Evolutionary conservation across 148 eudicot genomes (phyloP).

Genomic region (Simmondsia chinensis): DNA sequence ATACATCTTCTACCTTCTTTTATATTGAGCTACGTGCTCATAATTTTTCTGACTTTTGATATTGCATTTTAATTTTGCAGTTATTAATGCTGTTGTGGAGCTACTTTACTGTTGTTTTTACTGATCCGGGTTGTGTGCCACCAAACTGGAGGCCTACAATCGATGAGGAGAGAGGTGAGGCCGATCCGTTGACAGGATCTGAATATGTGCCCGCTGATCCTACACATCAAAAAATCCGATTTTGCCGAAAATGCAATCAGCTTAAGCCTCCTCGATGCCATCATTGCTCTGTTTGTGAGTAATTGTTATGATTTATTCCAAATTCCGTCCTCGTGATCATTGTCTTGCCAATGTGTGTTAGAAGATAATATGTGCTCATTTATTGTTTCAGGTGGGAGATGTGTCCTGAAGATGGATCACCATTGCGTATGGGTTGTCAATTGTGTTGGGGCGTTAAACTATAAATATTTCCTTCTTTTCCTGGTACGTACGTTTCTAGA

Average conservation of each 20-base stretch:
- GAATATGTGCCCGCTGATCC: conserved; percentile 42
- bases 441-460: conserved; percentile 95
- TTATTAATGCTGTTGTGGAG: conserved; percentile 94
- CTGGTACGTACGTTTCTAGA: conserved; percentile 40
- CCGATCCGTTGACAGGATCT: conserved; percentile 50
- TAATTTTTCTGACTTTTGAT: too few species aligned
- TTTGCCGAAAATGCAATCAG: conserved; percentile 92
- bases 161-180: conserved; percentile 89
- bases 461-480: conserved; percentile 97
- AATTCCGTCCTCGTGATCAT: too few species aligned
- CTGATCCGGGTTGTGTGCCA: conserved; percentile 97
- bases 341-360: too few species aligned
- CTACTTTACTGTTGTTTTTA: conserved; percentile 80
- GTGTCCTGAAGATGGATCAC: conserved; percentile 97
- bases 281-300: conserved; percentile 99
- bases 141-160: conserved; percentile 72
- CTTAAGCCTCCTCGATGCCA: conserved; percentile 96
- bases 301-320: conserved; percentile 3
- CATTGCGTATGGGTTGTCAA: conserved; percentile 99
- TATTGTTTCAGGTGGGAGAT: conserved; percentile 68
- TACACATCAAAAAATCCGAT: conserved; percentile 46
- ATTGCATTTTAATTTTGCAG: conserved; percentile 30
- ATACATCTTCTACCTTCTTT: too few species aligned
- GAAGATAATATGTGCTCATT: too few species aligned
- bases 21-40: too few species aligned